A percentile compares a stretch with the other conserved stretches of the same genome.
Conservation (phyloP, 495 filamentous ascomycete genomes). For the Xylaria intraflava region DNA sequence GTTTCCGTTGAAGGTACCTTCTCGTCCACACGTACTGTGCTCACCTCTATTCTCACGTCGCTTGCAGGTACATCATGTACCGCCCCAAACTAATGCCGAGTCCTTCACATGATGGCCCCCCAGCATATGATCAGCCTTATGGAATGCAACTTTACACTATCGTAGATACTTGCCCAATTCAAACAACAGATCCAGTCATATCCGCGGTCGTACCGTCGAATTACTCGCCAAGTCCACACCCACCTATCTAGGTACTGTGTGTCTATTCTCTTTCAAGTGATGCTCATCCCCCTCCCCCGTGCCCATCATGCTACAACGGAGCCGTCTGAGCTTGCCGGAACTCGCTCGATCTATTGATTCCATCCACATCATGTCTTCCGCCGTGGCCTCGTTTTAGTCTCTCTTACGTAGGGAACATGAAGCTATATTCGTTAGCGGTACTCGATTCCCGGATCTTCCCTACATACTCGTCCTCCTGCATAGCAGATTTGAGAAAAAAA, state of each 20-base stretch:
- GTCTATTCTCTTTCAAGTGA: not conserved
- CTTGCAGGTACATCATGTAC: not conserved
- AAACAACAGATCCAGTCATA: not conserved
- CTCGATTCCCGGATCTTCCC: slow-evolving; percentile 4
- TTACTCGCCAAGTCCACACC: slow-evolving; percentile 1
- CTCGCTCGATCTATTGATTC: not conserved
- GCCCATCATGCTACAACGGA: too few species aligned
- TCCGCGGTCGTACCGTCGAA: not conserved
- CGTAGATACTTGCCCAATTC: slow-evolving; percentile 4
- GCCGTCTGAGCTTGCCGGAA: not conserved
- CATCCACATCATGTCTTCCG: too few species aligned
- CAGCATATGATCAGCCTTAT: slow-evolving; percentile 11
- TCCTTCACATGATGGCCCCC: slow-evolving; percentile 6
- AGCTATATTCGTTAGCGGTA: too few species aligned
- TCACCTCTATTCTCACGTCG: not conserved
- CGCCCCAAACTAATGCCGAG: slow-evolving; percentile 10
- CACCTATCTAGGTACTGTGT: not conserved
- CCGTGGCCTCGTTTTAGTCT: too few species aligned
- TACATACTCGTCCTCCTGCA: not conserved
- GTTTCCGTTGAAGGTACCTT: not conserved
- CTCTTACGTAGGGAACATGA: too few species aligned
- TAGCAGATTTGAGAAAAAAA: slow-evolving; percentile 4
- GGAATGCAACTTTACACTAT: slow-evolving; percentile 6
- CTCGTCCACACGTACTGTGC: not conserved
- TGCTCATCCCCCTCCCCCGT: not conserved